Evolutionary conservation across 1,284 basidiomycete genomes (phyloP).

Genomic region (Puccinia polysora): DNA sequence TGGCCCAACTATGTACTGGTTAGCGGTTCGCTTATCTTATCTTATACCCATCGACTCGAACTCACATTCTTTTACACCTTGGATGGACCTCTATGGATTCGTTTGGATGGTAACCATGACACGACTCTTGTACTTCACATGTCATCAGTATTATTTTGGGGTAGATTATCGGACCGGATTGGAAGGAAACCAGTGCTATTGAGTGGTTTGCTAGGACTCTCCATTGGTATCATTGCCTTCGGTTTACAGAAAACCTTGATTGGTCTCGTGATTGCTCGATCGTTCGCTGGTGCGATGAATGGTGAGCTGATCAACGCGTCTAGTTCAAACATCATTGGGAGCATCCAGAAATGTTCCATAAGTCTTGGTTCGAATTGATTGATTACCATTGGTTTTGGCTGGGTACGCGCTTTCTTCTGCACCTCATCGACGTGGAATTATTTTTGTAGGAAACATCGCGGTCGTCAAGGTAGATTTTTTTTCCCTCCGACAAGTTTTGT

Average conservation of each 20-base stretch:
- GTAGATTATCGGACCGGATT: constrained; percentile 7
- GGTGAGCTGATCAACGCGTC: no score
- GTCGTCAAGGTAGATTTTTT: constrained; percentile 11
- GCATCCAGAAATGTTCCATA: background rate
- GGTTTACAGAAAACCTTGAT: background rate
- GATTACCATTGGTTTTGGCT: background rate
- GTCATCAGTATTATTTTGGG: constrained; percentile 10
- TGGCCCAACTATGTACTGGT: constrained; percentile 17
- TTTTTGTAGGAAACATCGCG: constrained; percentile 8
- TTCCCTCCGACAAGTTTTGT: no score
- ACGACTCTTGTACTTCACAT: background rate
- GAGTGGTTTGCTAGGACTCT: background rate
- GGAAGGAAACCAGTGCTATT: constrained; percentile 15
- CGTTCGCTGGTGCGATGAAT: constrained; percentile 22
- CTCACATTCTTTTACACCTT: background rate
- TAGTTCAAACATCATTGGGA: background rate
- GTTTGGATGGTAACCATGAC: background rate
- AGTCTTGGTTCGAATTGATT: background rate
- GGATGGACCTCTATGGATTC: background rate
- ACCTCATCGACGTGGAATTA: background rate
- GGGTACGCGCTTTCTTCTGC: no score
- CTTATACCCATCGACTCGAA: no score
- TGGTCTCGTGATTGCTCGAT: constrained; percentile 12
- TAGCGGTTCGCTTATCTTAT: background rate
- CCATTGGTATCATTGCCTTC: constrained; percentile 16